These are phyloP conservation scores for Penicillium fuscoglaucum DNA, from an alignment of 2,329 filamentous ascomycete genomes.

Conservation along the genomic window DNA sequence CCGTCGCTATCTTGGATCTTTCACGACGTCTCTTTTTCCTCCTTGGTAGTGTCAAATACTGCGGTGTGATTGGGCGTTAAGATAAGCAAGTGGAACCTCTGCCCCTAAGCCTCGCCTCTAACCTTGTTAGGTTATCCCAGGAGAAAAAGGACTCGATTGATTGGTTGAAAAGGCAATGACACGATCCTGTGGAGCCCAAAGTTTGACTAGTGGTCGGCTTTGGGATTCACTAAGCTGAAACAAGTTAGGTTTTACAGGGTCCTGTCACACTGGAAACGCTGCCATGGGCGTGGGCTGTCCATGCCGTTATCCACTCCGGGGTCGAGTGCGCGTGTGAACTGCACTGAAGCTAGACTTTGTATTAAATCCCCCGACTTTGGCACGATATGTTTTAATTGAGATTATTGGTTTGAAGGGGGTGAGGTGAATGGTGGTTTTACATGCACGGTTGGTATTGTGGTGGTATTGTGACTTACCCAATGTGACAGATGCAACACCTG, in stretches of 20 bases:
- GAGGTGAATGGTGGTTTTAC: slow-evolving; percentile 11
- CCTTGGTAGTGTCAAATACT: neutral
- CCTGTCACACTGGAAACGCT: slow-evolving; percentile 13
- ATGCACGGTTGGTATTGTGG: slow-evolving; percentile 8
- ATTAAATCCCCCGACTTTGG: neutral
- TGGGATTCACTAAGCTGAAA: slow-evolving; percentile 15
- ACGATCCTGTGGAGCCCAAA: slow-evolving; percentile 22
- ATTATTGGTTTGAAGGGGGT: slow-evolving; percentile 4
- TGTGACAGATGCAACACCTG: slow-evolving; percentile 15
- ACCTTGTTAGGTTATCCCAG: slow-evolving; percentile 15
- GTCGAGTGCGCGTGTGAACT: slow-evolving; percentile 18
- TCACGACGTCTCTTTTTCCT: slow-evolving; percentile 1
- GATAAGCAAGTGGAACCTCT: slow-evolving; percentile 29
- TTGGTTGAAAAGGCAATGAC: slow-evolving; percentile 16
- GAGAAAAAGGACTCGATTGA: neutral
- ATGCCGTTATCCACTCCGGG: slow-evolving; percentile 14
- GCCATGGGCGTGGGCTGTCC: neutral
- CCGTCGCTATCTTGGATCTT: neutral
- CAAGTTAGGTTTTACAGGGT: slow-evolving; percentile 14
- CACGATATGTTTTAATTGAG: neutral
- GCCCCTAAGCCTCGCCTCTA: slow-evolving; percentile 15
- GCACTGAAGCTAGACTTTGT: slow-evolving; percentile 6
- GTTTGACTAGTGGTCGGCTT: slow-evolving; percentile 16
- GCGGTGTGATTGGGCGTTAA: slow-evolving; percentile 18
- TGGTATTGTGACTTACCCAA: slow-evolving; percentile 7